A percentile compares a stretch with the other conserved stretches of the same genome.
Evolutionary conservation across 2,329 filamentous ascomycete genomes (phyloP).

Genomic region (Botryotinia narcissicola): DNA sequence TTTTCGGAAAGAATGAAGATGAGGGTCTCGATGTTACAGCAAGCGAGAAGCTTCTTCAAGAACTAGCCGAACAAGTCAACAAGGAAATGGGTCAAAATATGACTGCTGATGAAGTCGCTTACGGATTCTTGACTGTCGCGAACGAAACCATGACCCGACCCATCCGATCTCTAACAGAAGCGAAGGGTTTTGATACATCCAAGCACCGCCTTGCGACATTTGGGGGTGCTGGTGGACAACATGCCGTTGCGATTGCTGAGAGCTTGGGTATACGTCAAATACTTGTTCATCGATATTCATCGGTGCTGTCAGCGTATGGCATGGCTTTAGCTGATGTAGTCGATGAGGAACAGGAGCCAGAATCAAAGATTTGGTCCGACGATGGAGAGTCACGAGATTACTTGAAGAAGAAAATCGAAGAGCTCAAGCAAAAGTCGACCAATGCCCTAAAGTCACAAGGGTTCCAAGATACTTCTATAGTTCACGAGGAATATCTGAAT

Average conservation of each 20-base stretch:
- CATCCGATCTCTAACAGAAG: constrained; percentile 86
- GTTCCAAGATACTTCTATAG: constrained; percentile 69
- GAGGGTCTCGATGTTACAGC: constrained; percentile 74
- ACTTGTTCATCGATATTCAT: constrained; percentile 82
- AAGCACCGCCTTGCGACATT: constrained; percentile 90
- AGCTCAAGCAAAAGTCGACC: constrained; percentile 73
- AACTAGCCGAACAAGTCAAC: constrained; percentile 76
- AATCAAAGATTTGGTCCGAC: constrained; percentile 61
- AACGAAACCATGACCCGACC: constrained; percentile 91
- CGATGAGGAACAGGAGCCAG: constrained; percentile 81
- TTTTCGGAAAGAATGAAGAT: constrained; percentile 87
- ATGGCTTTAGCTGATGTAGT: constrained; percentile 94
- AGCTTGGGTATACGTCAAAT: constrained; percentile 83
- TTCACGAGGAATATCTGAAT: constrained; percentile 90
- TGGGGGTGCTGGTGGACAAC: constrained; percentile 86
- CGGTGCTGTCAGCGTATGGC: constrained; percentile 84
- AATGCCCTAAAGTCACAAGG: constrained; percentile 71
- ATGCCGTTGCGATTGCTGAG: constrained; percentile 86
- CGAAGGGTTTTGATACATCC: constrained; percentile 86
- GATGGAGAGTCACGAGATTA: constrained; percentile 56
- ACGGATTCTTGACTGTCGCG: constrained; percentile 84
- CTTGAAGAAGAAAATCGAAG: constrained; percentile 71
- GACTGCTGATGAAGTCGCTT: constrained; percentile 79
- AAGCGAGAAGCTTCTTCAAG: constrained; percentile 71
- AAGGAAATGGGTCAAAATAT: constrained; percentile 69